phyloP scores from a whole-genome alignment of 148 eudicot species.

The Rhododendron simsii region DNA sequence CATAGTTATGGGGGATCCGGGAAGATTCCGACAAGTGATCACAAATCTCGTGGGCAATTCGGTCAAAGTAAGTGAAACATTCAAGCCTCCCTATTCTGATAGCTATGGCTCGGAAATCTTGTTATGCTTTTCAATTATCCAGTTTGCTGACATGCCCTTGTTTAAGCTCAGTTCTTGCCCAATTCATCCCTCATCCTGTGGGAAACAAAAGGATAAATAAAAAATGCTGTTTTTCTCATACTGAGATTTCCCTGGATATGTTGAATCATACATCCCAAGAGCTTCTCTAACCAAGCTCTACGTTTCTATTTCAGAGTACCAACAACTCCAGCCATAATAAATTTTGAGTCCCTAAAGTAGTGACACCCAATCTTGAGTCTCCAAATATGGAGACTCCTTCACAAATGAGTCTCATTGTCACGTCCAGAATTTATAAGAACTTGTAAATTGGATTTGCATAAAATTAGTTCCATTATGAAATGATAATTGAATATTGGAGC shows the following conservation, averaged over 20 bases:
- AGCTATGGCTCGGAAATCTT: neutral
- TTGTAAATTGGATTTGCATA: neutral
- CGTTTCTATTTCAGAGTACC: neutral
- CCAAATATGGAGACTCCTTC: neutral
- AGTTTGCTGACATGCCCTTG: neutral
- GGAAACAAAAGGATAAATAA: neutral
- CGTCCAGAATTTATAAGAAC: neutral
- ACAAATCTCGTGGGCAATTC: slow-evolving; percentile 75
- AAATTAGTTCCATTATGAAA: neutral
- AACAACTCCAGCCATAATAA: neutral
- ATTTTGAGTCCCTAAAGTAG: neutral
- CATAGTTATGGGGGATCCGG: slow-evolving; percentile 67
- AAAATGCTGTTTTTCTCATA: neutral
- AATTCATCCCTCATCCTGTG: neutral
- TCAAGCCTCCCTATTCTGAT: neutral
- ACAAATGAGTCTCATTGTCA: neutral
- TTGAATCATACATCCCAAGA: neutral
- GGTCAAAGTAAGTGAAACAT: slow-evolving; percentile 48
- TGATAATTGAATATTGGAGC: neutral
- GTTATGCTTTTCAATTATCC: neutral
- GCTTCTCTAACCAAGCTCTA: neutral
- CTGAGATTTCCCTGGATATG: neutral
- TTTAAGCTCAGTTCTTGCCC: neutral
- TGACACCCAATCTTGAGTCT: neutral
- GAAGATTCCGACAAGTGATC: slow-evolving; percentile 65